Evolutionary conservation across 176 grass and related monocot species (phyloP).

Genomic region (Neostapfia colusana): DNA sequence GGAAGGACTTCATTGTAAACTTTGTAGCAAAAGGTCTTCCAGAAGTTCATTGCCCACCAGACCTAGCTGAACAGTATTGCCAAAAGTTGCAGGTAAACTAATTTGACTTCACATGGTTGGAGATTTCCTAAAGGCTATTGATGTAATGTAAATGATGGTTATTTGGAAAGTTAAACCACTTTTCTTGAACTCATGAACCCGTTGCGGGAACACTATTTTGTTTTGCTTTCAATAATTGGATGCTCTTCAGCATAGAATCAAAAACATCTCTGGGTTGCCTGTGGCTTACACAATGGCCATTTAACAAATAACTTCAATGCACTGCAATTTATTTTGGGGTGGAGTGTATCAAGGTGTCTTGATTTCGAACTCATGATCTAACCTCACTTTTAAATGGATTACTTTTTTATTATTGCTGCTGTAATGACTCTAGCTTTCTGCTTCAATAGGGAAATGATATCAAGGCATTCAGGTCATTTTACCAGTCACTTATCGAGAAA

Average conservation of each 20-base stretch:
- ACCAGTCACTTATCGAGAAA: conserved; percentile 86
- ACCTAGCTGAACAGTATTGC: conserved; percentile 85
- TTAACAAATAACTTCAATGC: conserved; percentile 23
- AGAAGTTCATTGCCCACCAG: conserved; percentile 73
- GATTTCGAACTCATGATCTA: conserved; percentile 13
- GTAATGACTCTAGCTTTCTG: conserved; percentile 24
- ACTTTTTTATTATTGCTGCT: conserved; percentile 12
- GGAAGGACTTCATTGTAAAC: conserved; percentile 65
- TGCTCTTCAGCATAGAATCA: conserved; percentile 8
- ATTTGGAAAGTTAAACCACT: background rate
- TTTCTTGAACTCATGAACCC: conserved; percentile 24
- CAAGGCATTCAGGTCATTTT: conserved; percentile 82
- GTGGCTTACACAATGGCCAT: conserved; percentile 3
- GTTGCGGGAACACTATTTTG: conserved; percentile 15
- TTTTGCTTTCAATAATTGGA: background rate
- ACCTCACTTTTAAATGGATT: conserved; percentile 4
- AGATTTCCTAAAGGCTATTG: background rate
- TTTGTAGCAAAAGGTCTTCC: conserved; percentile 75
- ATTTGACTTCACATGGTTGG: background rate
- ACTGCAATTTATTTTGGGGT: conserved; percentile 25
- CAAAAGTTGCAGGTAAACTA: conserved; percentile 75
- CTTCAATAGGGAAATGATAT: conserved; percentile 73
- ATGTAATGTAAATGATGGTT: conserved; percentile 3
- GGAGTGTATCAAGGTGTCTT: background rate
- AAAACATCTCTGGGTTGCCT: background rate